phyloP scores from a whole-genome alignment of 2,329 filamentous ascomycete species.

The Ploettnerulaceae sp. region DNA sequence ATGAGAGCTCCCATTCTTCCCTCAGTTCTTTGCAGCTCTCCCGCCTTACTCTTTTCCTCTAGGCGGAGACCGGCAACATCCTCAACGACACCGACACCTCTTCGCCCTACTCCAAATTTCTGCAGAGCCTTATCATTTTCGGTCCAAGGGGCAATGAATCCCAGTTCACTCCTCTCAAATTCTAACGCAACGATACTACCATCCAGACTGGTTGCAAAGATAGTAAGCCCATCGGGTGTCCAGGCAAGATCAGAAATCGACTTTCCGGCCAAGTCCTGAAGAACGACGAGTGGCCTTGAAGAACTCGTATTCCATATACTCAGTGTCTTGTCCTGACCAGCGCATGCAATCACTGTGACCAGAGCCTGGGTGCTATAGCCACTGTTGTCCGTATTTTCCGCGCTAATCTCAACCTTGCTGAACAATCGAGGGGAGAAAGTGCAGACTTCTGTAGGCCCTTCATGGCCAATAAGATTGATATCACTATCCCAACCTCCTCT shows the following conservation, averaged over 20 bases:
- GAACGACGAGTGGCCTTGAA: slow-evolving; percentile 81
- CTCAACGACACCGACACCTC: slow-evolving; percentile 86
- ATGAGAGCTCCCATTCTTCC: slow-evolving; percentile 98
- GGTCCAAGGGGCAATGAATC: slow-evolving; percentile 77
- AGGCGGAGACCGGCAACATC: slow-evolving; percentile 83
- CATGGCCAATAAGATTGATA: slow-evolving; percentile 95
- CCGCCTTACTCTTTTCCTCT: slow-evolving; percentile 88
- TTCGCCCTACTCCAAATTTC: slow-evolving; percentile 84
- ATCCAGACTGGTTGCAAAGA: slow-evolving; percentile 85
- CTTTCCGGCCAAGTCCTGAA: slow-evolving; percentile 84
- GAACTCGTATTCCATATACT: slow-evolving; percentile 98
- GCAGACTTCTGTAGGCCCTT: slow-evolving; percentile 94
- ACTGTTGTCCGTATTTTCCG: slow-evolving; percentile 46
- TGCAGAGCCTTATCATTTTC: slow-evolving; percentile 91
- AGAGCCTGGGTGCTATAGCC: slow-evolving; percentile 45
- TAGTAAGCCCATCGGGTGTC: slow-evolving; percentile 82
- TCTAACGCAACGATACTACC: slow-evolving; percentile 77
- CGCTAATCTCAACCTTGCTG: slow-evolving; percentile 56
- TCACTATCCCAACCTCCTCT: slow-evolving; percentile 91
- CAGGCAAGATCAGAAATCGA: slow-evolving; percentile 92
- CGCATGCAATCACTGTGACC: slow-evolving; percentile 93
- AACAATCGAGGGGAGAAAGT: slow-evolving; percentile 94
- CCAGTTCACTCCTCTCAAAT: slow-evolving; percentile 83
- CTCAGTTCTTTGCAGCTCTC: slow-evolving; percentile 83
- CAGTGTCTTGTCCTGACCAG: slow-evolving; percentile 91